Evolutionary conservation across 768 basidiomycete species (phyloP).

Genomic region (Rhodocollybia butyracea): DNA sequence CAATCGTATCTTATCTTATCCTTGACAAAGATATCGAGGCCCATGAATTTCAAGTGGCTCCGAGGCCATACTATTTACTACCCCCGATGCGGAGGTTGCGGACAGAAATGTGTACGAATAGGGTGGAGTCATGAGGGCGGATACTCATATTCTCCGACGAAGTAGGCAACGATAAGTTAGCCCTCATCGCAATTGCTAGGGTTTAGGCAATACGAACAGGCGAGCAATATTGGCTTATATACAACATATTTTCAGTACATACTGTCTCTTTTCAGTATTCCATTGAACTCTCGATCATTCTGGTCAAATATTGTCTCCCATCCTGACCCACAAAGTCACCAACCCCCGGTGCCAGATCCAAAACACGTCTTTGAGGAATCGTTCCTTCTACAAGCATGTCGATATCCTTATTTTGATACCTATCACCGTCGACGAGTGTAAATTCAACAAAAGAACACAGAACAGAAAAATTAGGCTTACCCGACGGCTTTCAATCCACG

Average conservation of each 20-base stretch:
- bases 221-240: too few species aligned
- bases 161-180: too few species aligned
- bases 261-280: slow-evolving; percentile 53
- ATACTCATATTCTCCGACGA: too few species aligned
- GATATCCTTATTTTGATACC: slow-evolving; percentile 67
- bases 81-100: too few species aligned
- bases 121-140: too few species aligned
- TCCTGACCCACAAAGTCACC: slow-evolving; percentile 81
- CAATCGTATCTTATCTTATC: too few species aligned
- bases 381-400: slow-evolving; percentile 84
- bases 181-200: too few species aligned
- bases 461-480: slow-evolving; percentile 22
- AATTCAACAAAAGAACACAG: background rate
- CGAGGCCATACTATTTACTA: too few species aligned
- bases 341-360: slow-evolving; percentile 91
- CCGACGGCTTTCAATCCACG: slow-evolving; percentile 83
- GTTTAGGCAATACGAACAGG: too few species aligned
- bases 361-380: slow-evolving; percentile 85
- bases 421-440: slow-evolving; percentile 11
- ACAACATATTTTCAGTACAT: background rate
- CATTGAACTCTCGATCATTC: slow-evolving; percentile 76
- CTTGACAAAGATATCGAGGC: too few species aligned
- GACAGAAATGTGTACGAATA: too few species aligned
- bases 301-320: slow-evolving; percentile 76
- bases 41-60: too few species aligned